Evolutionary conservation across 352 stramenopile genomes (phyloP), one percentile per base, ranked within the genome.

Genomic region (Saprolegnia diclina): DNA sequence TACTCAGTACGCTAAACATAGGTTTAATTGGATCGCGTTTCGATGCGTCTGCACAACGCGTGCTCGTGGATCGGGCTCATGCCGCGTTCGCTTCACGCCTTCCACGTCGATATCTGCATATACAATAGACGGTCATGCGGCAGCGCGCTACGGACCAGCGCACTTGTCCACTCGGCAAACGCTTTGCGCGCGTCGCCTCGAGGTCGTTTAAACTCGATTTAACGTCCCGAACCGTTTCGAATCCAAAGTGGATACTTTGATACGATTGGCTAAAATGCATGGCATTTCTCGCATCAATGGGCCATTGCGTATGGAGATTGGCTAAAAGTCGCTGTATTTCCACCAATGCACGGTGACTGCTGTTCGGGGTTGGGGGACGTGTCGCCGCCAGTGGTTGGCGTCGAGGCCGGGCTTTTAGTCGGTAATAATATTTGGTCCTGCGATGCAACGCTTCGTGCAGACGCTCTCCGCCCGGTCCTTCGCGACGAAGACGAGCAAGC

Each of bases 401-500:
- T 24, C 35, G 29, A 35, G 29, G 29, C 29, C 29, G 29, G 29
- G 29, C 29, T 35, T 35, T 35, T 35, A 59, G 52, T 59, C 52
- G 52, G 52, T 59, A 59, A 59, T 21, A 59, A 59, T 21, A 59
- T 59, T 59, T 59, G 35, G 13, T 59, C 42, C 13, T 48, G 42
- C 42, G 63, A 69, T 69, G 63, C 45, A 69, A 19, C 63, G 63
- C 32, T 42, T 69, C 22, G 7, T 69, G 21, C 26, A 56, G 2
- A 32, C 22, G 35, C 18, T 66, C 44, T 14, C 79, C 59, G 37
- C 69, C 54, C 85, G 83, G 56, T 57, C 72, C 16, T 81, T 91
- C 54, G 82, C 83, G 38, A 75, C 77, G 18, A 78, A 76, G 52
- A 61, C 71, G 54, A 87, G 82, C 67, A 81, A 74, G 69, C 45